These are phyloP conservation scores for Colletotrichum truncatum DNA, from an alignment of 2,329 filamentous ascomycete genomes.

Conservation along the genomic window DNA sequence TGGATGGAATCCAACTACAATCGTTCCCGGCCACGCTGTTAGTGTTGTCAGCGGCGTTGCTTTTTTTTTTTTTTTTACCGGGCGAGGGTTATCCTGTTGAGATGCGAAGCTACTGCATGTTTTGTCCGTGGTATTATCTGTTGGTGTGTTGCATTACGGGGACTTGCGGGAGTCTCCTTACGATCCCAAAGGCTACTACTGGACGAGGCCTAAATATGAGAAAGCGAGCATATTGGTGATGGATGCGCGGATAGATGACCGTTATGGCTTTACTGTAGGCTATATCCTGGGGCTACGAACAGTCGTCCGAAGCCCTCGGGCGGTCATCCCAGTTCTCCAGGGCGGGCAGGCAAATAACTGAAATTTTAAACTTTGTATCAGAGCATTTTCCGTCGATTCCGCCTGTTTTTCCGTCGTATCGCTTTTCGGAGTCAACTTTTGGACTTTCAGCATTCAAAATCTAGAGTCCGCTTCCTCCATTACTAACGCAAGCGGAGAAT, in stretches of 20 bases:
- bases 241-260: background rate
- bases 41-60: background rate
- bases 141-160: constrained; percentile 22
- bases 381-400: constrained; percentile 12
- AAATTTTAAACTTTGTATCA: constrained; percentile 20
- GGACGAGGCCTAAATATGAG: background rate
- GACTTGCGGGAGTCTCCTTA: constrained; percentile 9
- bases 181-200: background rate
- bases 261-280: background rate
- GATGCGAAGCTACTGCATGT: background rate
- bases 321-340: background rate
- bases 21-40: background rate
- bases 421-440: background rate
- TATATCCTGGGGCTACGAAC: background rate
- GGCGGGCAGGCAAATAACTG: constrained; percentile 3
- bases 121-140: background rate
- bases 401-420: background rate
- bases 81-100: background rate
- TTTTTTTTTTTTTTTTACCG: no score
- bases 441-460: background rate
- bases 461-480: constrained; percentile 7
- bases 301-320: background rate
- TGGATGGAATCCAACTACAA: background rate
- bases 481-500: background rate
- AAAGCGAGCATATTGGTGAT: background rate